Evolutionary conservation across 1,284 basidiomycete genomes (phyloP), one percentile per base, ranked within the genome.

Genomic region (Megacollybia platyphylla): DNA sequence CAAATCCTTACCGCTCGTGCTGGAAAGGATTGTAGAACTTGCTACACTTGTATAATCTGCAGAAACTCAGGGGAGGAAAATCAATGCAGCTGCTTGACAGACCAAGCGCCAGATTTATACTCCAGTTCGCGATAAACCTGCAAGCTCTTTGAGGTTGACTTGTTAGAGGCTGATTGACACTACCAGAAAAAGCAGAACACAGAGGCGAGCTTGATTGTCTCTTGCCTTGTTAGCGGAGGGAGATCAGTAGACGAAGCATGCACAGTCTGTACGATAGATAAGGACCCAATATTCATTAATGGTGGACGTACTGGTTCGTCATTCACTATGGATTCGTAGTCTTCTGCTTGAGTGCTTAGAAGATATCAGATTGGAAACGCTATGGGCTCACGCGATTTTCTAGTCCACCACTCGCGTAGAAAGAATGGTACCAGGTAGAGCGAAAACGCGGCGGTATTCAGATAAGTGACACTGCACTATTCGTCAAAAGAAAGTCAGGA

Each of bases 51-150:
- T 96, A 58, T 81, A 86, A 30, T 76, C 79, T 38, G 15, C 10
- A 15, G 31, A 34, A 7, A 15, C 5, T 24, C 20, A 24, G 20
- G 2, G 20, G 4, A 24, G 20, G 3, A 0, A 4, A 24, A 24
- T 5, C 20, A 4, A 24, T 24, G 20, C 20, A 24, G 4, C 1
- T 4, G 20, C 20, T 24, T 24, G 20, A 24, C 20, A 24, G 20
- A 24, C 20, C 20, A 5, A 96, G 67, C 7, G 85, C 70, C 1
- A 80, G 79, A 57, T 92, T 94, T 36, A 92, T 63, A 5, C 79
- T 62, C 88, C 90, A 96, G 56, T 96, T 96, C 13, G 92, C 92
- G 34, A 81, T 67, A 54, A 96, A 94, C 55, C 54, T 56, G 8
- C 18, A 36, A 30, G 29, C 10, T 24, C 11, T 30, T 5, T 13